Percentiles rank a stretch among this genome's conserved stretches.
These are phyloP conservation scores for Yarrowia galli DNA, from an alignment of 1,139 yeast genomes.

Conservation along the genomic window DNA sequence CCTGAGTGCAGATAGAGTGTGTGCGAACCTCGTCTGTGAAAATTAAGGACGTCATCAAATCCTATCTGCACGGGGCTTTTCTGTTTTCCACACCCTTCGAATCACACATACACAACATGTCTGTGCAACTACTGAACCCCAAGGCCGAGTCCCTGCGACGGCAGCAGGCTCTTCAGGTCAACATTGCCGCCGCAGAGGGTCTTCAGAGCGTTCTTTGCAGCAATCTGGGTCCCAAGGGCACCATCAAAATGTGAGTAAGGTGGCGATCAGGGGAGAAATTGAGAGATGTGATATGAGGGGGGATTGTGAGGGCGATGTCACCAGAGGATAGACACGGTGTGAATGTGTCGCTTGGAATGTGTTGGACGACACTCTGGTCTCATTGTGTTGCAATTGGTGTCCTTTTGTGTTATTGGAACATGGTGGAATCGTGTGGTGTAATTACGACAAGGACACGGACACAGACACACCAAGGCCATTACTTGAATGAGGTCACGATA, in stretches of 20 bases:
- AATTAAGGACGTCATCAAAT: slow-evolving; percentile 4
- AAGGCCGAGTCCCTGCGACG: slow-evolving; percentile 96
- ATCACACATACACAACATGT: slow-evolving; percentile 34
- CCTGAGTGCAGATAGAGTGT: slow-evolving; percentile 2
- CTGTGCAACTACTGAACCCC: slow-evolving; percentile 90
- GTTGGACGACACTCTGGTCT: too few species aligned
- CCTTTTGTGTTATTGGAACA: neutral
- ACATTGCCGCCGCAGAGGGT: slow-evolving; percentile 96
- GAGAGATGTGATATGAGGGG: neutral
- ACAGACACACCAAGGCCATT: too few species aligned
- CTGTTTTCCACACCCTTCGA: slow-evolving; percentile 36
- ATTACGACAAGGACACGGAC: too few species aligned
- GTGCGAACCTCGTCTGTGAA: neutral
- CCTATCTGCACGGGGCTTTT: slow-evolving; percentile 23
- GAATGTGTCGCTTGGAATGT: too few species aligned
- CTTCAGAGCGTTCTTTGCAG: slow-evolving; percentile 89
- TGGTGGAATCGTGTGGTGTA: neutral
- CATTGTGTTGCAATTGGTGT: neutral
- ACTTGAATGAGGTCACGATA: too few species aligned
- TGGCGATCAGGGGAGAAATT: neutral
- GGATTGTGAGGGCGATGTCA: neutral
- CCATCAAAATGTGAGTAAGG: slow-evolving; percentile 71
- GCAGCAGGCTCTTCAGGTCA: slow-evolving; percentile 92
- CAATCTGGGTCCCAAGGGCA: slow-evolving; percentile 96
- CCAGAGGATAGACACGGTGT: too few species aligned